Evolutionary conservation across 345 rosid genomes (phyloP).

Genomic region (Anacardium occidentale): DNA sequence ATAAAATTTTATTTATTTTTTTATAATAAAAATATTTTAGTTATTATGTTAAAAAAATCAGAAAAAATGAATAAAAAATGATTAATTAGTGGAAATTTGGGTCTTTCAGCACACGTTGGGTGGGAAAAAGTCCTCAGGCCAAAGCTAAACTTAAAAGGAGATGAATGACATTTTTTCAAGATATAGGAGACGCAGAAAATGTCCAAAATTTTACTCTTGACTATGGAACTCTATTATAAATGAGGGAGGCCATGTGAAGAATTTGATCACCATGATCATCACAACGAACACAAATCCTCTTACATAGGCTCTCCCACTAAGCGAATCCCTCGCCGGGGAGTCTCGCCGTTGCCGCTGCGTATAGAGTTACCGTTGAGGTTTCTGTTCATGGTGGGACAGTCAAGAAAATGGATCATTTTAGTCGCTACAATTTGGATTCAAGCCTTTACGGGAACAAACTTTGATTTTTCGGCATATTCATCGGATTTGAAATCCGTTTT

Average conservation of each 20-base stretch:
- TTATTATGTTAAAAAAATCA: too few relatives aligned
- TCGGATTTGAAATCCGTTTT: slow-evolving; percentile 67
- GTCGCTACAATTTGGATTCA: slow-evolving; percentile 97
- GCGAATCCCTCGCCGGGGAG: too few relatives aligned
- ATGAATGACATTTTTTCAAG: too few relatives aligned
- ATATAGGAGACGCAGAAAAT: too few relatives aligned
- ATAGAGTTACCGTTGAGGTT: not conserved
- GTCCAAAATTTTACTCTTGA: not conserved
- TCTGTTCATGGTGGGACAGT: slow-evolving; percentile 65
- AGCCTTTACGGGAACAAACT: slow-evolving; percentile 93
- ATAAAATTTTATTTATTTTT: too few relatives aligned
- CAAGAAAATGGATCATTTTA: slow-evolving; percentile 90
- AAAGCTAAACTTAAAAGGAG: too few relatives aligned
- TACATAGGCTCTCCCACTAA: too few relatives aligned
- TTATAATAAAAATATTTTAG: too few relatives aligned
- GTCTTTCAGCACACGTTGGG: too few relatives aligned
- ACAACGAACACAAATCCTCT: not conserved
- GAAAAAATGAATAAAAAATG: too few relatives aligned
- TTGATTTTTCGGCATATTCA: slow-evolving; percentile 93
- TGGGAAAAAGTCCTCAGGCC: too few relatives aligned
- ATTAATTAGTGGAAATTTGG: too few relatives aligned
- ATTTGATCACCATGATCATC: not conserved
- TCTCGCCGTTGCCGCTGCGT: not conserved
- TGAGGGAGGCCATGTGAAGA: slow-evolving; percentile 26
- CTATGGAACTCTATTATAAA: not conserved